These are phyloP conservation scores for Salvia hispanica DNA, from an alignment of 257 asterid genomes.

Conservation along the genomic window DNA sequence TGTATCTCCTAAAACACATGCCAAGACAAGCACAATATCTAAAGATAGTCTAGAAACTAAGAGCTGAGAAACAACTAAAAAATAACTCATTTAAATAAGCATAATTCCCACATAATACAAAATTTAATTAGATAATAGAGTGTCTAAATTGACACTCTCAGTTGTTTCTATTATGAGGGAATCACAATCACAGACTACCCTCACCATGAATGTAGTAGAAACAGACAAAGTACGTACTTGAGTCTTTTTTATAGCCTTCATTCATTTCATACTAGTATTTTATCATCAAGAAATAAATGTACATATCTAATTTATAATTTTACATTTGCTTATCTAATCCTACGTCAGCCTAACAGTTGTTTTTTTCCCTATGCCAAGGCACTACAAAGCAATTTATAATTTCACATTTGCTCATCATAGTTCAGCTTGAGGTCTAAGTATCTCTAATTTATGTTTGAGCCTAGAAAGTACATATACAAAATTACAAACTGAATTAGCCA, in stretches of 20 bases:
- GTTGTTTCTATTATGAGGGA: neutral
- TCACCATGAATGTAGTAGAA: neutral
- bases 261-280: neutral
- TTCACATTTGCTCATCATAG: slow-evolving; percentile 1
- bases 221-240: neutral
- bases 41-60: neutral
- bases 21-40: neutral
- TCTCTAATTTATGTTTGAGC: neutral
- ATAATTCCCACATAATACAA: neutral
- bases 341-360: neutral
- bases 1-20: neutral
- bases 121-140: neutral
- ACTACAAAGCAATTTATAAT: neutral
- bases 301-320: no score
- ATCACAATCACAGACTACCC: neutral
- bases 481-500: neutral
- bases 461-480: neutral
- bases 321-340: neutral
- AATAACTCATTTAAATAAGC: neutral
- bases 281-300: neutral
- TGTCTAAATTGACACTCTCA: neutral
- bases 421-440: slow-evolving; percentile 1
- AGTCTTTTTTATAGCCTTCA: neutral
- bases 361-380: neutral
- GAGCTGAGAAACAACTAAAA: neutral